These are phyloP conservation scores for Phytophthora boehmeriae DNA, from an alignment of 352 stramenopile species.

Conservation along the genomic window DNA sequence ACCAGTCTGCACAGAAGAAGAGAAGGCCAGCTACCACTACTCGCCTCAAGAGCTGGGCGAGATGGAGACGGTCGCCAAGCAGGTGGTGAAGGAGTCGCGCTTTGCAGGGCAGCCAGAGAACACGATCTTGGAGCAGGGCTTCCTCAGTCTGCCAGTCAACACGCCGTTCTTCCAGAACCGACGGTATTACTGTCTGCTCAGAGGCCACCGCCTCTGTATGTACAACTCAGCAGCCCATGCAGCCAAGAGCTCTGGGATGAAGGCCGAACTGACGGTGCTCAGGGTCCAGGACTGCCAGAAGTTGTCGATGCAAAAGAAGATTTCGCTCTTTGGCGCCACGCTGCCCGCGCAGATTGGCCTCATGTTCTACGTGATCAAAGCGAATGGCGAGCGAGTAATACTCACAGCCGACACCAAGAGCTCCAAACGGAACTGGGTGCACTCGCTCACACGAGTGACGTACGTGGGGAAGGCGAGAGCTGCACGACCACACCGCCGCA, in stretches of 20 bases:
- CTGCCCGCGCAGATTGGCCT: constrained; percentile 51
- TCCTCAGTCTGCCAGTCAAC: constrained; percentile 54
- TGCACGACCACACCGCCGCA: constrained; percentile 12
- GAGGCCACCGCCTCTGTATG: constrained; percentile 47
- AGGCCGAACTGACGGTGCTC: constrained; percentile 55
- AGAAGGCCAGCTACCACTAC: constrained; percentile 68
- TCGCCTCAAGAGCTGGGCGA: constrained; percentile 54
- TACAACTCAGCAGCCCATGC: constrained; percentile 60
- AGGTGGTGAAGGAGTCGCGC: constrained; percentile 49
- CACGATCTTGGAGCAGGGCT: constrained; percentile 77
- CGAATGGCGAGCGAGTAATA: constrained; percentile 68
- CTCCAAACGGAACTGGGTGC: constrained; percentile 63
- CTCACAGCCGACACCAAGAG: constrained; percentile 50
- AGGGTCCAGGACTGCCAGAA: constrained; percentile 64
- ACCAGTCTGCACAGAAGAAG: constrained; percentile 40
- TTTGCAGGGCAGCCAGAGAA: constrained; percentile 55
- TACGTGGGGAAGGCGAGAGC: constrained; percentile 51
- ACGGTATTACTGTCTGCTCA: constrained; percentile 73
- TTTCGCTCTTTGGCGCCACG: constrained; percentile 60
- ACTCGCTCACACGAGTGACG: constrained; percentile 51
- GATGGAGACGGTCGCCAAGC: constrained; percentile 60
- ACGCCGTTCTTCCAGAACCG: constrained; percentile 65
- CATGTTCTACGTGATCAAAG: constrained; percentile 76
- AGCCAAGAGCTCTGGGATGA: constrained; percentile 48
- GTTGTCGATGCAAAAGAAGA: constrained; percentile 66